These are phyloP conservation scores for Aurifilum marmelostoma DNA, from an alignment of 2,329 filamentous ascomycete genomes.

Conservation along the genomic window DNA sequence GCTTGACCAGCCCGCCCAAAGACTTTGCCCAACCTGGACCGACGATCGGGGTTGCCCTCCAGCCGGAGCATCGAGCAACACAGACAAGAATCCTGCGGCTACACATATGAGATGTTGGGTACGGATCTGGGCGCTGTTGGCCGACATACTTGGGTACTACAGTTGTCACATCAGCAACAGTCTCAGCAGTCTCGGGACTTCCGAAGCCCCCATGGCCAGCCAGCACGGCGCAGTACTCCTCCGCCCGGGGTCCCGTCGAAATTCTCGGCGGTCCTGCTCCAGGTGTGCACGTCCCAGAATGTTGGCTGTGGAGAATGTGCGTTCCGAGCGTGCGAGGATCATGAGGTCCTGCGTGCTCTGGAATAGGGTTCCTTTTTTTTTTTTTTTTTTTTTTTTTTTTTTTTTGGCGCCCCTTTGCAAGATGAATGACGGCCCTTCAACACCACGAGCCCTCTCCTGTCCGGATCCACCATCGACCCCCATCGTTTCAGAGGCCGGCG, in stretches of 20 bases:
- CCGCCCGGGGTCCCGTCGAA: not conserved
- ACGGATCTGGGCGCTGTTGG: not conserved
- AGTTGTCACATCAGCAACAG: not conserved
- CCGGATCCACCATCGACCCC: not conserved
- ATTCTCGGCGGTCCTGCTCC: slow-evolving; percentile 5
- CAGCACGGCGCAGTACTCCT: not conserved
- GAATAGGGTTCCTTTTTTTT: not conserved
- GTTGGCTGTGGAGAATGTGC: not conserved
- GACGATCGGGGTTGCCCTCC: not conserved
- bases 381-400: too few relatives aligned
- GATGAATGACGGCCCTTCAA: not conserved
- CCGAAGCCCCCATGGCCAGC: not conserved
- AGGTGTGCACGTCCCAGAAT: not conserved
- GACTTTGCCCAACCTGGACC: not conserved
- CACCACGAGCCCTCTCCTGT: not conserved
- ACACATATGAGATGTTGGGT: not conserved
- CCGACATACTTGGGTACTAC: not conserved
- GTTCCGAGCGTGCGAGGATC: not conserved
- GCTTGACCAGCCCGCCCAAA: not conserved
- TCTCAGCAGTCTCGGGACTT: not conserved
- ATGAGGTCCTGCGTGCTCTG: not conserved
- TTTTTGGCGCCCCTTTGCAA: too few relatives aligned
- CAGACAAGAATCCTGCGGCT: not conserved
- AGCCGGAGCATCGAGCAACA: not conserved
- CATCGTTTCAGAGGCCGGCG: not conserved